A percentile compares a stretch with the other conserved stretches of the same genome.
Evolutionary conservation across 2,329 filamentous ascomycete genomes (phyloP).

Genomic region (Curvularia lunata): DNA sequence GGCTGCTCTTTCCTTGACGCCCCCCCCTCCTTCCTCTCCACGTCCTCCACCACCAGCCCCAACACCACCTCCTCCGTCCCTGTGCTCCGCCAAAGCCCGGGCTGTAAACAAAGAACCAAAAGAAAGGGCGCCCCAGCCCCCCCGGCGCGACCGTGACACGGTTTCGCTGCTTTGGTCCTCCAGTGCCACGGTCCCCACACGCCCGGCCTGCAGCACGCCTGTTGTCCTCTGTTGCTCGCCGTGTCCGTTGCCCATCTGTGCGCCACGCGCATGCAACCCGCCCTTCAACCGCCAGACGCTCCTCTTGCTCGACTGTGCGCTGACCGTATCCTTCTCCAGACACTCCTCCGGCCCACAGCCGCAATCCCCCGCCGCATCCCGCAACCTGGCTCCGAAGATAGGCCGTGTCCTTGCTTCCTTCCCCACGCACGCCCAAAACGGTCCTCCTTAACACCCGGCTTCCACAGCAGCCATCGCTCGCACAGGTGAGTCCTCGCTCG

Average conservation of each 20-base stretch:
- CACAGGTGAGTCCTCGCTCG: conserved; percentile 36
- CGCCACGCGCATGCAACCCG: conserved; percentile 47
- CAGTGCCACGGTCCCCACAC: conserved; percentile 42
- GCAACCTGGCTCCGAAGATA: conserved; percentile 29
- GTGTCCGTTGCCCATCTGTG: conserved; percentile 40
- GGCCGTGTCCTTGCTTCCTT: conserved; percentile 25
- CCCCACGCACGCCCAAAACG: conserved; percentile 29
- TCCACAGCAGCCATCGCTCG: conserved; percentile 23
- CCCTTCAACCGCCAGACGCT: conserved; percentile 37
- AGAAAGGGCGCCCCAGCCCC: conserved; percentile 26
- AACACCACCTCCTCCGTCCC: conserved; percentile 14
- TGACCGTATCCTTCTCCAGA: conserved; percentile 39
- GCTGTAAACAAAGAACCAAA: conserved; percentile 23
- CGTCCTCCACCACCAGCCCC: conserved; percentile 13
- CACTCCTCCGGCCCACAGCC: conserved; percentile 31
- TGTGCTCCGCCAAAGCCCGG: conserved; percentile 21
- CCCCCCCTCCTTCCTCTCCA: conserved; percentile 10
- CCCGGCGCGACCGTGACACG: conserved; percentile 37
- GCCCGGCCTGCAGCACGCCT: conserved; percentile 40
- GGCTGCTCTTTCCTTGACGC: conserved; percentile 19
- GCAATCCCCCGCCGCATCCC: conserved; percentile 32
- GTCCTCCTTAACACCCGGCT: conserved; percentile 22
- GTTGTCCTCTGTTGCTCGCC: conserved; percentile 44
- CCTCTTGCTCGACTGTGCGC: conserved; percentile 30
- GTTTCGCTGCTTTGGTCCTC: conserved; percentile 41